These are phyloP conservation scores for Penicillium cataractarum DNA, from an alignment of 495 filamentous ascomycete genomes.

Conservation along the genomic window DNA sequence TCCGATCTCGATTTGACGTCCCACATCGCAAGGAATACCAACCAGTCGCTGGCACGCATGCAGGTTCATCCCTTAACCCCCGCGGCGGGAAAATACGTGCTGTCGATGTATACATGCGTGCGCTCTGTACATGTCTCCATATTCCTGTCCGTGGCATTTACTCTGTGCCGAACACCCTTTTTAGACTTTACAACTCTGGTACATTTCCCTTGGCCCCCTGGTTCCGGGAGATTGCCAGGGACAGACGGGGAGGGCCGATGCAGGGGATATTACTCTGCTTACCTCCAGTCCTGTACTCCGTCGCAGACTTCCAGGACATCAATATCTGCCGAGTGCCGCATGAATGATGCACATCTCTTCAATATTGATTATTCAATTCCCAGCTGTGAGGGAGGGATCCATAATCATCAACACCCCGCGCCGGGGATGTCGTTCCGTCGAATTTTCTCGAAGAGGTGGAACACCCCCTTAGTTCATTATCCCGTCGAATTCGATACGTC, in stretches of 20 bases:
- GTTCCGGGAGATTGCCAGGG: slow-evolving; percentile 1
- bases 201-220: background rate
- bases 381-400: slow-evolving; percentile 5
- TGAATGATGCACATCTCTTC: too few species aligned
- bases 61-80: background rate
- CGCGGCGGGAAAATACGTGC: background rate
- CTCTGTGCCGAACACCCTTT: background rate
- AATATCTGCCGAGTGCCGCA: too few species aligned
- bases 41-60: background rate
- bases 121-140: background rate
- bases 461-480: slow-evolving; percentile 10
- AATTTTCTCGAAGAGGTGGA: slow-evolving; percentile 39
- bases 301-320: too few species aligned
- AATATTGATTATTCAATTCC: too few species aligned
- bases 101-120: background rate
- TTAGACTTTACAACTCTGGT: background rate
- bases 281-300: too few species aligned
- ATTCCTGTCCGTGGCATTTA: background rate
- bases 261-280: slow-evolving; percentile 6
- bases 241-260: slow-evolving; percentile 5
- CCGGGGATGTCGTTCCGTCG: slow-evolving; percentile 21
- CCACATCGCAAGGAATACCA: background rate
- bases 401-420: slow-evolving; percentile 17
- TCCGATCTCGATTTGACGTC: background rate
- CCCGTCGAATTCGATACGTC: background rate